A percentile compares a stretch with the other conserved stretches of the same genome.
phyloP scores from a whole-genome alignment of 495 filamentous ascomycete species.

The Venustampulla echinocandica region DNA sequence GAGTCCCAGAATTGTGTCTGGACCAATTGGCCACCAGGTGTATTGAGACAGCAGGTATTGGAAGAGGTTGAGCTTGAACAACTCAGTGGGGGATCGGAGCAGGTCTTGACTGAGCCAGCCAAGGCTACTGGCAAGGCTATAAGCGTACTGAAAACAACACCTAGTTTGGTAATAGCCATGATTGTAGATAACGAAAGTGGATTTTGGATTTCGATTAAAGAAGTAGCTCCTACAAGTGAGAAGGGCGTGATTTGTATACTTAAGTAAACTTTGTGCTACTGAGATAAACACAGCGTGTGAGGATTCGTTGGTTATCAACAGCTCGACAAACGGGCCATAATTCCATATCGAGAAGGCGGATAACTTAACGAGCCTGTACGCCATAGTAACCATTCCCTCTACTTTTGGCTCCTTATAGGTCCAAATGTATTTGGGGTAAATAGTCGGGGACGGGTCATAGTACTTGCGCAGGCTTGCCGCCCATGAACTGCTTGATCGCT shows the following conservation, averaged over 20 bases:
- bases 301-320: constrained; percentile 6
- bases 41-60: constrained; percentile 29
- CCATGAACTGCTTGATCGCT: not conserved
- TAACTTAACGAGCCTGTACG: not conserved
- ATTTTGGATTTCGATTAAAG: too few relatives aligned
- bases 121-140: constrained; percentile 7
- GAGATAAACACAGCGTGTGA: constrained; percentile 5
- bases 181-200: too few relatives aligned
- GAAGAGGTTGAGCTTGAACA: not conserved
- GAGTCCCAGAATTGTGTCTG: constrained; percentile 70
- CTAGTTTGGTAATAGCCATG: too few relatives aligned
- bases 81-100: constrained; percentile 7
- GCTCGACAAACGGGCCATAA: not conserved
- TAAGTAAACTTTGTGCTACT: not conserved
- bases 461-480: constrained; percentile 1
- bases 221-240: not conserved
- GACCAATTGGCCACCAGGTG: constrained; percentile 56
- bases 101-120: constrained; percentile 11
- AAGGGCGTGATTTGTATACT: not conserved
- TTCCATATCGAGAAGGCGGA: constrained; percentile 14
- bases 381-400: too few relatives aligned
- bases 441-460: constrained; percentile 1
- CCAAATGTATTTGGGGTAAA: too few relatives aligned
- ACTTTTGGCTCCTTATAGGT: too few relatives aligned
- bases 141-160: not conserved